These are phyloP conservation scores for Kwoniella sp. DNA, from an alignment of 768 basidiomycete genomes.

Conservation along the genomic window DNA sequence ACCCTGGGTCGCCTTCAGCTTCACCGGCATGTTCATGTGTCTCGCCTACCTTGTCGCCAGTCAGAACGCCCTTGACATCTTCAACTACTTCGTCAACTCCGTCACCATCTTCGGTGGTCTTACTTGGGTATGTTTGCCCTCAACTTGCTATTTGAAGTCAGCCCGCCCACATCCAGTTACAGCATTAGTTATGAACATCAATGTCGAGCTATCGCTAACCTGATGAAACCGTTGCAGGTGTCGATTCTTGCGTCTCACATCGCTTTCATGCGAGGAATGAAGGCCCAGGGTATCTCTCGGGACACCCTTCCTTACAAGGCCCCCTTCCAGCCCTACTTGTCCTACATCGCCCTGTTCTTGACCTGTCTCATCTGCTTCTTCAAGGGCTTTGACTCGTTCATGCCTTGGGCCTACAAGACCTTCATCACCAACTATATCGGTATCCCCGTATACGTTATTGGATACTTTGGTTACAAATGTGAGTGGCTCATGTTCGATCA, in stretches of 20 bases:
- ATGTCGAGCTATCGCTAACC: slow-evolving; percentile 5
- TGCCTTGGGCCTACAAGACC: slow-evolving; percentile 60
- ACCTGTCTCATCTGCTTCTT: slow-evolving; percentile 62
- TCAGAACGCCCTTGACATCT: slow-evolving; percentile 54
- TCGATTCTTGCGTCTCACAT: slow-evolving; percentile 45
- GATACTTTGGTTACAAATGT: slow-evolving; percentile 60
- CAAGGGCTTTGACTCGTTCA: slow-evolving; percentile 61
- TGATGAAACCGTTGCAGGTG: slow-evolving; percentile 58
- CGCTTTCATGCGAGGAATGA: slow-evolving; percentile 45
- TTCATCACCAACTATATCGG: slow-evolving; percentile 57
- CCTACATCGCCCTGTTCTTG: slow-evolving; percentile 74
- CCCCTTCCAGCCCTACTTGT: slow-evolving; percentile 63
- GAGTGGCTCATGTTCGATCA: slow-evolving; percentile 16
- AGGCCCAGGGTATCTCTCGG: slow-evolving; percentile 60
- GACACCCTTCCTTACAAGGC: slow-evolving; percentile 56
- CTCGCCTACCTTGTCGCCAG: slow-evolving; percentile 74
- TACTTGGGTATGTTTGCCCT: slow-evolving; percentile 38
- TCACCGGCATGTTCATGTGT: slow-evolving; percentile 55
- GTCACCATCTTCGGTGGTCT: slow-evolving; percentile 42
- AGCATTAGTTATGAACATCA: too few species aligned
- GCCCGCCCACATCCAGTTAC: too few species aligned
- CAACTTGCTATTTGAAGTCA: background rate
- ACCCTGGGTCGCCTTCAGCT: slow-evolving; percentile 56
- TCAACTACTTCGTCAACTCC: slow-evolving; percentile 53
- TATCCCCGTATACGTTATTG: slow-evolving; percentile 61